Evolutionary conservation across 805 yeast genomes (phyloP).

Genomic region (Tetrapisispora taiwanensis): DNA sequence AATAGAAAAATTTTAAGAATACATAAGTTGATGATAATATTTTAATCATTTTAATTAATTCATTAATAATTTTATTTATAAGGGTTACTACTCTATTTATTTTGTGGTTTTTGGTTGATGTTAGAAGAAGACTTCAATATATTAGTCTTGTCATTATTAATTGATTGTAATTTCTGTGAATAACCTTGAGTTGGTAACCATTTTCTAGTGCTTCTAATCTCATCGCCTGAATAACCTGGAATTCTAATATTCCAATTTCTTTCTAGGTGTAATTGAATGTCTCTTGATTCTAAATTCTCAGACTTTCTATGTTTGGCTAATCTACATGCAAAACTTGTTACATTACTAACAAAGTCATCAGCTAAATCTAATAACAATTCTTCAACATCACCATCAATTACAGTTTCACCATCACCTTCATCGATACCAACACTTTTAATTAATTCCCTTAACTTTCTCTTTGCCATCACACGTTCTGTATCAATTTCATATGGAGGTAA

Average conservation of each 20-base stretch:
- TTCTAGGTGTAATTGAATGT: slow-evolving; percentile 83
- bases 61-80: neutral
- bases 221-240: slow-evolving; percentile 91
- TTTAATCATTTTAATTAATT: too few relatives aligned
- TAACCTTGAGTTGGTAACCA: slow-evolving; percentile 57
- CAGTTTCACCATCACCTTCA: slow-evolving; percentile 84
- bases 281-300: slow-evolving; percentile 78
- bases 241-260: slow-evolving; percentile 90
- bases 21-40: too few relatives aligned
- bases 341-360: slow-evolving; percentile 87
- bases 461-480: slow-evolving; percentile 74
- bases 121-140: slow-evolving; percentile 4
- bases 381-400: slow-evolving; percentile 91
- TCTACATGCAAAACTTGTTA: slow-evolving; percentile 87
- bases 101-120: neutral
- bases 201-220: slow-evolving; percentile 66
- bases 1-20: too few relatives aligned
- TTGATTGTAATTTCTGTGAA: slow-evolving; percentile 51
- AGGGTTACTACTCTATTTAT: slow-evolving; percentile 16
- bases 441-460: slow-evolving; percentile 80
- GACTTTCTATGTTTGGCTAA: slow-evolving; percentile 90
- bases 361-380: slow-evolving; percentile 85
- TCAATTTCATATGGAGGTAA: slow-evolving; percentile 78
- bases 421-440: slow-evolving; percentile 74
- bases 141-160: slow-evolving; percentile 20